Percentiles rank a stretch among this genome's conserved stretches.
phyloP scores from a whole-genome alignment of 2,329 filamentous ascomycete species.

The Trichoderma atrobrunneum region DNA sequence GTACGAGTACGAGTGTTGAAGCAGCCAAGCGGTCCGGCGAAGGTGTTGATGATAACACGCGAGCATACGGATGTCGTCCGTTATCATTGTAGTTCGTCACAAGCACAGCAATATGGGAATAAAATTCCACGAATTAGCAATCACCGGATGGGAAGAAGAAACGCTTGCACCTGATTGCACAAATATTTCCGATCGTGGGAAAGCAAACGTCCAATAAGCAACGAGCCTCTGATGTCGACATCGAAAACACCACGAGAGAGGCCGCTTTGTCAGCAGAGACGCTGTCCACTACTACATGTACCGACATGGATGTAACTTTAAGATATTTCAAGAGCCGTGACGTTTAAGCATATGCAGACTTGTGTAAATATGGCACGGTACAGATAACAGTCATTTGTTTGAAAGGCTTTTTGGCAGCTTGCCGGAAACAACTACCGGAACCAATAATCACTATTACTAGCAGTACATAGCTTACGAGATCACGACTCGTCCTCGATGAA shows the following conservation, averaged over 20 bases:
- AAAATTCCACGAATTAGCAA: constrained; percentile 16
- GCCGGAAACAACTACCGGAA: background rate
- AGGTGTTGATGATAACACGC: background rate
- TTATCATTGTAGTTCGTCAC: background rate
- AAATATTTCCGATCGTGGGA: background rate
- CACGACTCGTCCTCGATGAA: background rate
- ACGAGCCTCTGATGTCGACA: background rate
- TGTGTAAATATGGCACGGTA: background rate
- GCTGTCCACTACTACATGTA: background rate
- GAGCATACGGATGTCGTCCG: background rate
- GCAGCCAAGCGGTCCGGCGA: background rate
- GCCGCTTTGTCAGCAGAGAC: background rate
- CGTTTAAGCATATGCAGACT: background rate
- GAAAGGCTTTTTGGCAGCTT: background rate
- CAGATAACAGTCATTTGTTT: background rate
- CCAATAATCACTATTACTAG: background rate
- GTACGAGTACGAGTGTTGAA: background rate
- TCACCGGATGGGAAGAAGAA: background rate
- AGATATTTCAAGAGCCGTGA: background rate
- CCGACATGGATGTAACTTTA: background rate
- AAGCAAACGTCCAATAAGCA: background rate
- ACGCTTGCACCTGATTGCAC: background rate
- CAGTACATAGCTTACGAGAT: background rate
- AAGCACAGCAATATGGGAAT: background rate
- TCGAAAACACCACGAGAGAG: background rate